Evolutionary conservation across 1,284 basidiomycete species (phyloP).

Genomic region (Termitomyces sp.): DNA sequence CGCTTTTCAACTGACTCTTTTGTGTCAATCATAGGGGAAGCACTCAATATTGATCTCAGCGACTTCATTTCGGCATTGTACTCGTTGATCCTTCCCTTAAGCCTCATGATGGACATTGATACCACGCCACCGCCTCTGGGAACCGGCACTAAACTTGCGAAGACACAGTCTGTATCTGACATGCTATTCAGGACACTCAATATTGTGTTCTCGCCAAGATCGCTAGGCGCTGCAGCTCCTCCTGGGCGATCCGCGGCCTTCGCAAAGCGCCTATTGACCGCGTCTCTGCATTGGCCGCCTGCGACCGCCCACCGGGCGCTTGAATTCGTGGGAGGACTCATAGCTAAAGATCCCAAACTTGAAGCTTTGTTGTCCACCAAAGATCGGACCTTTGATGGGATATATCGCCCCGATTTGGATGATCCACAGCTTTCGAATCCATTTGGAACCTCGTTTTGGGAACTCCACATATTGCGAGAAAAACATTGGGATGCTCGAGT

Average conservation of each 20-base stretch:
- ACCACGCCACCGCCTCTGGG: constrained; percentile 13
- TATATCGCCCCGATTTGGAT: constrained; percentile 78
- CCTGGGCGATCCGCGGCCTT: constrained; percentile 86
- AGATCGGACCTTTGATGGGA: constrained; percentile 77
- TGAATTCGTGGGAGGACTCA: constrained; percentile 66
- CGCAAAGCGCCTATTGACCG: constrained; percentile 81
- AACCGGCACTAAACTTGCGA: constrained; percentile 24
- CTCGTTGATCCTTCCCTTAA: constrained; percentile 59
- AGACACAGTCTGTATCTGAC: constrained; percentile 47
- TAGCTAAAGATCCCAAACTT: constrained; percentile 76
- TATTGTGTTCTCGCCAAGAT: constrained; percentile 70
- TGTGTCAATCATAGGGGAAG: constrained; percentile 62
- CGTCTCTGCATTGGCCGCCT: constrained; percentile 78
- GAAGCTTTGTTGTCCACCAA: constrained; percentile 83
- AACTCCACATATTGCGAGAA: constrained; percentile 53
- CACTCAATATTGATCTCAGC: constrained; percentile 90
- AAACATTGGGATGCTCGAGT: constrained; percentile 62
- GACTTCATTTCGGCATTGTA: constrained; percentile 85
- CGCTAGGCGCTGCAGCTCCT: constrained; percentile 51
- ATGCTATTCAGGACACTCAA: constrained; percentile 85
- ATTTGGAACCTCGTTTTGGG: constrained; percentile 69
- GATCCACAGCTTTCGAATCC: constrained; percentile 81
- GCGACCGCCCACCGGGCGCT: constrained; percentile 61
- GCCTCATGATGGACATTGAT: constrained; percentile 50
- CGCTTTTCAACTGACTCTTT: constrained; percentile 11